Evolutionary conservation across 257 asterid species (phyloP), one percentile per base, ranked within the genome.

Genomic region (Paulownia fortunei): DNA sequence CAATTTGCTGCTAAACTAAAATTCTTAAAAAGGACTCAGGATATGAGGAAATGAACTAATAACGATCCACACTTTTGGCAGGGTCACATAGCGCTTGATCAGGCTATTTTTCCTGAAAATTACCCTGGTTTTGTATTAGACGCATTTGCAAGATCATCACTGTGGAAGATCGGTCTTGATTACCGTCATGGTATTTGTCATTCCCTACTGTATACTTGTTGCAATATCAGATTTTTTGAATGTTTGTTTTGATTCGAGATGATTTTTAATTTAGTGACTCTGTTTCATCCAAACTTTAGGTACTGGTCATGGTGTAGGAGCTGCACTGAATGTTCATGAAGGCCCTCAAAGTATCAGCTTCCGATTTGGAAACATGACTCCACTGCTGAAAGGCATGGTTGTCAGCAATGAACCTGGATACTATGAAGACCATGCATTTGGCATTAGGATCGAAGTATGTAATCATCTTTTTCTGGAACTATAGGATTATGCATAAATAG

Each of bases 251-350:
- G 34, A 36, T 56, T 47, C 26, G 37, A 74, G 58, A 49, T 41
- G 70, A 73, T 70, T 39, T 66, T 32, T 81, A 42, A 13, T 59
- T 13, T 65, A 24, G 27, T 56, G 54, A 55, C 37, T 42, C 34
- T 68, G 24, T 54, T 69, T 36, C 70, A 42, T 76, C 58, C 72
- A 32, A 63, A 64, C 51, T 83, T 80, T 54, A 96, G 99, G 99
- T 62, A 96, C 99, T 41, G 99, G 99, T 74, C 99, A 96, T 73
- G 98, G 99, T 65, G 99, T 96, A 52, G 99, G 99, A 80, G 99
- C 98, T 83, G 99, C 99, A 21, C 85, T 93, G 66, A 96, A 96
- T 86, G 98, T 96, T 74, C 98, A 96, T 32, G 99, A 96, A 88
- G 99, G 99, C 78, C 99, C 99, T 81, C 99, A 96, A 77, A 92